Base-by-base conservation (phyloP, 352 stramenopile genomes). In the Phytophthora idaei region DNA sequence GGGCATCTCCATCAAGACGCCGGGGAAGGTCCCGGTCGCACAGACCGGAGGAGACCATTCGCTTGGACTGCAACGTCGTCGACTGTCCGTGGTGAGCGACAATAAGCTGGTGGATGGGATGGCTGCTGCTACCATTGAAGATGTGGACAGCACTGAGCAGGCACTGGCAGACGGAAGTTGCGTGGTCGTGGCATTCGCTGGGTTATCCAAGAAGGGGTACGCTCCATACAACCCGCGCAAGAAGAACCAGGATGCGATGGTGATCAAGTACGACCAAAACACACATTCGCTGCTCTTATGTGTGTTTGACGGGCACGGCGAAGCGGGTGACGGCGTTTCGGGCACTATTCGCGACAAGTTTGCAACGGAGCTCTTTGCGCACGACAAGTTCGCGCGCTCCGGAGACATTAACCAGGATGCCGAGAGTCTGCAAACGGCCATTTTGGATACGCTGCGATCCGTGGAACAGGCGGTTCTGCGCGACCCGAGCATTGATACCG, bases 211-310 rank as follows among this genome's bases (percentile, higher is more conserved):
- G 74, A 93, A 92, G 48, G 86, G 84, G 0, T 94, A 94, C 51
- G 84, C 87, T 51, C 83, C 89, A 48, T 99, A 99, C 75, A 98
- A 99, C 67, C 94, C 94, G 14, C 87, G 96, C 41, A 99, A 99
- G 83, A 98, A 98, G 78, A 99, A 99, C 74, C 97, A 99, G 61
- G 97, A 99, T 76, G 84, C 93, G 28, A 90, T 99, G 70, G 93
- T 98, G 62, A 98, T 99, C 85, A 85, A 92, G 12, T 93, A 98
- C 62, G 93, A 99, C 67, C 59, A 84, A 0, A 79, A 83, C 7
- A 97, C 95, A 10, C 96, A 97, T 58, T 94, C 91, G 50, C 81
- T 99, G 25, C 83, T 99, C 53, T 85, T 99, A 7, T 97, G 92
- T 49, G 96, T 99, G 9, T 93, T 99, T 74, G 96, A 99, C 77